These are phyloP conservation scores for Boechera divaricarpa DNA, from an alignment of 345 rosid genomes.

Conservation along the genomic window DNA sequence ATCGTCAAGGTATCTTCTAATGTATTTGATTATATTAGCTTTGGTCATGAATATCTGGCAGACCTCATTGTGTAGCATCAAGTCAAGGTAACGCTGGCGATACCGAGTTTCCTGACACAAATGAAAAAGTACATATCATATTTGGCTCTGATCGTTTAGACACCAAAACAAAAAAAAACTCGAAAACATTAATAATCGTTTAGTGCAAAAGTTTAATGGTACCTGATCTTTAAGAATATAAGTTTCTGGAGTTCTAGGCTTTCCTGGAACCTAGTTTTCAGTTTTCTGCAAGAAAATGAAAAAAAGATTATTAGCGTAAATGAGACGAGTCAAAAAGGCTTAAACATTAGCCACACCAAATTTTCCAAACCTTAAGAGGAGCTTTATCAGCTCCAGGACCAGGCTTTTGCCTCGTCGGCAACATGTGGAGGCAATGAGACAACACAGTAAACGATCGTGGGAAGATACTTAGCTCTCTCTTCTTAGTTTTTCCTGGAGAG, in stretches of 20 bases:
- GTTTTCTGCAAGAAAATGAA: too few relatives aligned
- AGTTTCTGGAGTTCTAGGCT: constrained; percentile 69
- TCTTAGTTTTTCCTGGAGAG: constrained; percentile 72
- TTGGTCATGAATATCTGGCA: constrained; percentile 71
- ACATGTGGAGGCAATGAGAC: constrained; percentile 89
- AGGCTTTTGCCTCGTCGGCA: constrained; percentile 56
- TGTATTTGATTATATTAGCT: constrained; percentile 54
- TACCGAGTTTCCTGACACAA: constrained; percentile 72
- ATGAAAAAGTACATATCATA: background rate
- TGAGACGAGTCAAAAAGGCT: too few relatives aligned
- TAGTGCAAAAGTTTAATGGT: background rate
- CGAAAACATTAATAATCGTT: background rate
- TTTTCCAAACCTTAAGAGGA: constrained; percentile 47
- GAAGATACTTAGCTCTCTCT: constrained; percentile 79
- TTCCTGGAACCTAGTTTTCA: constrained; percentile 64
- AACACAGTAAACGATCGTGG: constrained; percentile 60
- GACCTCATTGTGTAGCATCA: constrained; percentile 76
- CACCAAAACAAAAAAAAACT: background rate
- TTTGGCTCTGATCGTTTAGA: too few relatives aligned
- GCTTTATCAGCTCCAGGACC: constrained; percentile 46
- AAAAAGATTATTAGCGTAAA: too few relatives aligned
- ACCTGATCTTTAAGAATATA: constrained; percentile 88
- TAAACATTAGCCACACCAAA: too few relatives aligned
- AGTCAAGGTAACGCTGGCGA: constrained; percentile 87
- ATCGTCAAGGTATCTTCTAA: constrained; percentile 67